Evolutionary conservation across 78 protist genomes (phyloP).

Genomic region (Blattamonas nauphoetae): DNA sequence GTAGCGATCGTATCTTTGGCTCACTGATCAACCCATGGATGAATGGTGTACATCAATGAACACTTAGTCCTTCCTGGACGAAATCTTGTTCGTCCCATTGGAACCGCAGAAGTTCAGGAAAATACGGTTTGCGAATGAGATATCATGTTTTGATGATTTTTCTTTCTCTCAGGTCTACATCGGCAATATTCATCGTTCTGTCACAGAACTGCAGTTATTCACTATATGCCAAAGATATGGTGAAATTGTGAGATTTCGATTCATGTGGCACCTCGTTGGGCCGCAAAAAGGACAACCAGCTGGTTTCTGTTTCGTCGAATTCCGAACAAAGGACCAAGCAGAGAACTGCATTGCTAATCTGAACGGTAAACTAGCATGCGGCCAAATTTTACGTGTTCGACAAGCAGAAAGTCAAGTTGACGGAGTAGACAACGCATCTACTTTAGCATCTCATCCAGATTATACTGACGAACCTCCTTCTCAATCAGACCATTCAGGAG

Average conservation of each 20-base stretch:
- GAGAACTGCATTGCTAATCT: neutral
- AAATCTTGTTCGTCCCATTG: neutral
- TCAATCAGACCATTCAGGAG: neutral
- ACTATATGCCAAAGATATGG: neutral
- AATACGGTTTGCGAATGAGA: neutral
- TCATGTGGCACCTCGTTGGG: neutral
- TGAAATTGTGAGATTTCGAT: neutral
- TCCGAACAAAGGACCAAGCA: neutral
- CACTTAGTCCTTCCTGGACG: neutral
- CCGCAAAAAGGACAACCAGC: slow-evolving; percentile 4
- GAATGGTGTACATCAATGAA: neutral
- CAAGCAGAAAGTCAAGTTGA: neutral
- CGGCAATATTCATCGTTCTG: neutral
- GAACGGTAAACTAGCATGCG: neutral
- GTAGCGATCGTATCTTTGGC: too few species aligned
- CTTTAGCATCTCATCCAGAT: neutral
- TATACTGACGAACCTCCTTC: neutral
- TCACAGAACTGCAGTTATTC: neutral
- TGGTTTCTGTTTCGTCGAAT: slow-evolving; percentile 1
- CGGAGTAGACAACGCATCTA: neutral
- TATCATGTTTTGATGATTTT: neutral
- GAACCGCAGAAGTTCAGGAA: neutral
- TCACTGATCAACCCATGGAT: too few species aligned
- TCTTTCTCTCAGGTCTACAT: neutral
- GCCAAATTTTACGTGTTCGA: neutral